Evolutionary conservation across 371 early-diverging fungal genomes (phyloP), one percentile per base, ranked within the genome.

Genomic region (Vairimorpha ceranae): DNA sequence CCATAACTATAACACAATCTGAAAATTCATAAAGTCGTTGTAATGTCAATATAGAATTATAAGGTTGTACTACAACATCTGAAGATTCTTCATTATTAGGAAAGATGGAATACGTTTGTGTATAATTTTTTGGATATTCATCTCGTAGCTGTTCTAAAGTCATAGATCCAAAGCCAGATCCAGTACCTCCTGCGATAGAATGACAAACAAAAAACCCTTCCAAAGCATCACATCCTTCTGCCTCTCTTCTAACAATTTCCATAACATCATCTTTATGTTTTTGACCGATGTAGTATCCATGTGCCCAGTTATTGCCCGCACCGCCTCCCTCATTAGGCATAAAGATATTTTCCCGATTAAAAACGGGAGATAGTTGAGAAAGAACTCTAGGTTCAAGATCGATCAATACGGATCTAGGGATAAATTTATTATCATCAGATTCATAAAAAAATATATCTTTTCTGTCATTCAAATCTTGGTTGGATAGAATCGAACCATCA

Each of bases 31-130:
- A 90, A 72, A 97, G 81, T 56, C 96, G 83, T 83, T 93, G 92
- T 70, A 97, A 84, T 33, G 92, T 88, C 52, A 99, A 85, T 83
- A 99, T 86, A 29, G 94, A 92, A 86, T 99, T 99, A 82, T 99
- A 99, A 4, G 99, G 99, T 82, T 97, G 98, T 21, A 99, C 98
- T 17, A 99, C 97, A 19, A 96, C 94, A 82, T 99, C 99, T 17
- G 90, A 90, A 51, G 91, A 88, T 75, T 93, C 93, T 64, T 92
- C 90, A 74, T 89, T 91, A 82, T 95, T 97, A 1, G 99, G 99
- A 78, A 99, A 96, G n/a, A 99, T 95, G 0, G 95, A 94, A 77
- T 94, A 97, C 0, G 96, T 94, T 77, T 93, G 93, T 64, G 96
- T 87, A 58, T 95, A 84, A 82, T 95, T 95, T 77, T 97, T 97